A percentile compares a stretch with the other conserved stretches of the same genome.
These are phyloP conservation scores for Fusarium succisae DNA, from an alignment of 2,329 filamentous ascomycete species.

Conservation along the genomic window DNA sequence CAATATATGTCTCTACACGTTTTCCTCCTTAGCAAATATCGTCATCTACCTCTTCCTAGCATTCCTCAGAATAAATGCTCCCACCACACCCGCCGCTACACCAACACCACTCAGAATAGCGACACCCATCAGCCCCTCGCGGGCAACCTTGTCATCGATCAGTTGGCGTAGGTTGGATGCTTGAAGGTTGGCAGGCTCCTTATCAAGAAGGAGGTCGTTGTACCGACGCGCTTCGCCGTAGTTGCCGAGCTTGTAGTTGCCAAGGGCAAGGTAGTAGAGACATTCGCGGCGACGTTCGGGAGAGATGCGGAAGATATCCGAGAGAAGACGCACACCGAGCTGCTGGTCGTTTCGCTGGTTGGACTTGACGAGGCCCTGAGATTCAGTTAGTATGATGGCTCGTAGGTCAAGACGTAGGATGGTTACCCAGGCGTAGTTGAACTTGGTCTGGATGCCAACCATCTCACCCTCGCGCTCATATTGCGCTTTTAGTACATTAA, in stretches of 20 bases:
- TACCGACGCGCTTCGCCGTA: conserved; percentile 94
- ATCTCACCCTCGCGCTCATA: conserved; percentile 98
- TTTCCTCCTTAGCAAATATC: not conserved
- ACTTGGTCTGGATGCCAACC: conserved; percentile 97
- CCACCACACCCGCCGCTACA: conserved; percentile 91
- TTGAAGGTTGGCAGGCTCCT: conserved; percentile 92
- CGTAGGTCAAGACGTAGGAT: not conserved
- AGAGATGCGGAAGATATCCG: conserved; percentile 94
- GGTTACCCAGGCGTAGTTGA: conserved; percentile 97
- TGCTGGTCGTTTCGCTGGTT: conserved; percentile 86
- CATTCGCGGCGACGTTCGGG: conserved; percentile 96
- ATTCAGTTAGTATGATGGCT: not conserved
- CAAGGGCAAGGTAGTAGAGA: conserved; percentile 95
- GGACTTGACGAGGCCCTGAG: conserved; percentile 90
- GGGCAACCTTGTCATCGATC: conserved; percentile 96
- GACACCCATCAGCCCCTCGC: conserved; percentile 91
- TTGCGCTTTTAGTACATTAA: conserved; percentile 90
- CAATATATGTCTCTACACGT: conserved; percentile 11
- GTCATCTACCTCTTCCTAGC: conserved; percentile 64
- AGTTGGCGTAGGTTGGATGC: conserved; percentile 84
- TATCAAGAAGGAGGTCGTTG: conserved; percentile 90
- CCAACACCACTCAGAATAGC: conserved; percentile 95
- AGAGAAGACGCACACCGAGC: conserved; percentile 90
- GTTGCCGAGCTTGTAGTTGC: conserved; percentile 98
- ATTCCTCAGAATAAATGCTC: conserved; percentile 84